A percentile compares a stretch with the other conserved stretches of the same genome.
phyloP scores from a whole-genome alignment of 2,329 filamentous ascomycete species.

The Fusarium gaditjirri region DNA sequence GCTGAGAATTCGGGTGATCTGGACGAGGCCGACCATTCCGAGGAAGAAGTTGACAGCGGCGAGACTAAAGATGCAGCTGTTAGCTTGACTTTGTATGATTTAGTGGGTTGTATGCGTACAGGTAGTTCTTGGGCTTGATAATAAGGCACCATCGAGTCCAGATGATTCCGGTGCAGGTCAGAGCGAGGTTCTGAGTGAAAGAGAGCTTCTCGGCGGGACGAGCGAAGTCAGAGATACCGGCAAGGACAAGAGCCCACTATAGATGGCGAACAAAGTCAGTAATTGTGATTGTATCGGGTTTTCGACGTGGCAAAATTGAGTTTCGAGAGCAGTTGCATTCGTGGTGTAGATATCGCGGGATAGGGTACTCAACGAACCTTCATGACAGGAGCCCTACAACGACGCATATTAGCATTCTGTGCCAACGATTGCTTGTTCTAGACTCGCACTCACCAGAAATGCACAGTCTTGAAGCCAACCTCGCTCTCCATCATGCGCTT shows the following conservation, averaged over 20 bases:
- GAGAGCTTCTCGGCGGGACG: conserved; percentile 94
- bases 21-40: conserved; percentile 84
- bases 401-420: conserved; percentile 37
- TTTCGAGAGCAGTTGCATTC: neutral
- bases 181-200: conserved; percentile 88
- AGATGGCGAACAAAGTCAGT: conserved; percentile 18
- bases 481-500: conserved; percentile 87
- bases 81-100: neutral
- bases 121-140: conserved; percentile 92
- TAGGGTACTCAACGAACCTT: conserved; percentile 58
- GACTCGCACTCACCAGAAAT: conserved; percentile 79
- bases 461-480: conserved; percentile 89
- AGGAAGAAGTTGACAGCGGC: conserved; percentile 99
- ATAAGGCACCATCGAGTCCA: conserved; percentile 99
- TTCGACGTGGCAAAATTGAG: neutral
- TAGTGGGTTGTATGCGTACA: conserved; percentile 64
- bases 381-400: conserved; percentile 87
- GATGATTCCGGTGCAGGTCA: conserved; percentile 92
- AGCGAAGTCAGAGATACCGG: conserved; percentile 89
- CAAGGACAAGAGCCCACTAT: conserved; percentile 93
- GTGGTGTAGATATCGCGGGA: neutral
- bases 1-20: conserved; percentile 79
- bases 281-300: neutral
- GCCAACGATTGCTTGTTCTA: neutral
- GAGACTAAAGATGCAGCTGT: conserved; percentile 64